phyloP scores from a whole-genome alignment of 176 grass and related monocot genomes.

The Microstegium vimineum region DNA sequence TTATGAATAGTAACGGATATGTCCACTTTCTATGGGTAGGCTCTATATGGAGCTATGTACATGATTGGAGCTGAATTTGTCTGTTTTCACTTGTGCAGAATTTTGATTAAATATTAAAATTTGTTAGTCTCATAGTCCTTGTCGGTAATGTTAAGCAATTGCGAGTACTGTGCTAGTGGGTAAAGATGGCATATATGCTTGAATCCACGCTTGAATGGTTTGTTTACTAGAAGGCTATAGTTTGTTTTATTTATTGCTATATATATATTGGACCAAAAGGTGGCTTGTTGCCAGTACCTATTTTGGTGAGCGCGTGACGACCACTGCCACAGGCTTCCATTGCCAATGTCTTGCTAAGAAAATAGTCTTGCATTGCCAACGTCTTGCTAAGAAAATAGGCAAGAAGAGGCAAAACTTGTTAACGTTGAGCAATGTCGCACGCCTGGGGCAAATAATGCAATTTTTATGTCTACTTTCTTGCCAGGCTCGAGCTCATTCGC shows the following conservation, averaged over 20 bases:
- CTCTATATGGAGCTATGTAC: neutral
- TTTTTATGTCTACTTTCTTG: no score
- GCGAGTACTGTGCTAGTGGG: neutral
- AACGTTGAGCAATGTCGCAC: neutral
- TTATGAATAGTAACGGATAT: neutral
- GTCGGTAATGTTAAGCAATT: neutral
- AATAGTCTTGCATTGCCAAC: no score
- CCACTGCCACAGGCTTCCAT: no score
- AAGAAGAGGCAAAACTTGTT: neutral
- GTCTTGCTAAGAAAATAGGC: no score
- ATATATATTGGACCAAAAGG: no score
- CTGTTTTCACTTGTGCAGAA: neutral
- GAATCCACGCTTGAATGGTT: neutral
- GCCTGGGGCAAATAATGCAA: neutral
- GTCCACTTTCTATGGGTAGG: neutral
- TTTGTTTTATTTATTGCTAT: neutral
- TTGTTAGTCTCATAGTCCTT: neutral
- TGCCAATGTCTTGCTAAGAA: no score
- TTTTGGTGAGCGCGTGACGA: no score
- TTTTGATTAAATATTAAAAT: neutral
- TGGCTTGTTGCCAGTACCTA: no score
- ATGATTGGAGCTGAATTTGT: neutral
- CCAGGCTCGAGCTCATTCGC: no score
- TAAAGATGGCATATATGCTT: neutral
- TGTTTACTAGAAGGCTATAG: neutral